A percentile compares a stretch with the other conserved stretches of the same genome.
Conservation (phyloP, 1,139 yeast genomes). For the Arxiozyma bovina region DNA sequence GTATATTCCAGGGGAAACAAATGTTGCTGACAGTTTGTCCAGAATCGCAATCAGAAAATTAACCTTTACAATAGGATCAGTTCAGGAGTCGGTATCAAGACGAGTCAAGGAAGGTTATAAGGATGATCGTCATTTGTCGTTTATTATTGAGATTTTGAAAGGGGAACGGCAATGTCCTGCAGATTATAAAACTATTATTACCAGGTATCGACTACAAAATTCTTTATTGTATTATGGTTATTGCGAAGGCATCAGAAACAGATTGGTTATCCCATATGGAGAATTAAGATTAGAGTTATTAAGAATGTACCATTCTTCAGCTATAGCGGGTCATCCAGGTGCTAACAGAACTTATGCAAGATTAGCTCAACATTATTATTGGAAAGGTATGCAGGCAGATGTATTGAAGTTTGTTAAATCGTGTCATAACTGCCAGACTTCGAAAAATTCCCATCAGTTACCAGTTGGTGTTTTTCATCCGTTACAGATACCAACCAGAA, state of each 20-base stretch:
- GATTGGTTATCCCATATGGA: neutral
- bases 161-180: neutral
- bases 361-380: neutral
- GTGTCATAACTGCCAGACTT: neutral
- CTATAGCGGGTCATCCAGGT: neutral
- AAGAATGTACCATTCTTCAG: neutral
- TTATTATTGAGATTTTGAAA: neutral
- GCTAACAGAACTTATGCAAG: neutral
- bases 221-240: neutral
- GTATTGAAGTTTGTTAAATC: neutral
- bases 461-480: conserved; percentile 1
- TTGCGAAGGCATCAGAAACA: neutral
- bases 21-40: neutral
- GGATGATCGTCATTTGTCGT: neutral
- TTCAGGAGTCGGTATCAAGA: neutral
- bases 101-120: neutral
- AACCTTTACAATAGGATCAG: neutral
- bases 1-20: neutral
- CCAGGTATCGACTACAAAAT: neutral
- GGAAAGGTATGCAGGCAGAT: neutral
- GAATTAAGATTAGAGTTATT: neutral
- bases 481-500: neutral
- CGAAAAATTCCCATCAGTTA: neutral
- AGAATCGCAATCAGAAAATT: neutral
- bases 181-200: neutral